Evolutionary conservation across 768 basidiomycete species (phyloP).

Genomic region (Lactifluus hygrophoroides): DNA sequence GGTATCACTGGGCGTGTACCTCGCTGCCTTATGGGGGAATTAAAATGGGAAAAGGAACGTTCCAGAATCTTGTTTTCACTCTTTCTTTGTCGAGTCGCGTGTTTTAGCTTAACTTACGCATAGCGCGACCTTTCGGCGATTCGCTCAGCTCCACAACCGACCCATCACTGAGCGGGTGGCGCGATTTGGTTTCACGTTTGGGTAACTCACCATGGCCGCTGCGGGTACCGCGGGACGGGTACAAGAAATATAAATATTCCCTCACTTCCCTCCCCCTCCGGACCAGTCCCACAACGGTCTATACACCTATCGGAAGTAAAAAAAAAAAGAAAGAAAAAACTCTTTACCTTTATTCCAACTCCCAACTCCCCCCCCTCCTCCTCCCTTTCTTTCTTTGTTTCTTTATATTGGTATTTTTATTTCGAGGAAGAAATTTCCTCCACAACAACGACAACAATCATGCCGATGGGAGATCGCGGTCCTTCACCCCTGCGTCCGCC

Average conservation of each 20-base stretch:
- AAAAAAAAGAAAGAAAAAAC: not conserved
- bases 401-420: not conserved
- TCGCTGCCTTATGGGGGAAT: not conserved
- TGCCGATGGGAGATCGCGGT: slow-evolving; percentile 21
- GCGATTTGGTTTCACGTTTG: no score
- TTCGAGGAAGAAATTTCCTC: no score
- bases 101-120: no score
- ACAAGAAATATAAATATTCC: not conserved
- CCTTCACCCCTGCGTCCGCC: slow-evolving; percentile 29
- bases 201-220: no score
- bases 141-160: not conserved
- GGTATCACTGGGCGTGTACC: no score
- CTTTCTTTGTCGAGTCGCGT: no score
- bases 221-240: no score
- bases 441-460: not conserved
- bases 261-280: not conserved
- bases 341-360: no score
- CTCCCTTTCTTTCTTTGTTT: not conserved
- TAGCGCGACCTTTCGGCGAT: slow-evolving; percentile 1
- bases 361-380: not conserved
- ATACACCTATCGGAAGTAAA: not conserved
- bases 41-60: not conserved
- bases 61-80: not conserved
- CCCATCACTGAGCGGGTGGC: not conserved
- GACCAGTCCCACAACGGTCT: not conserved